Evolutionary conservation across 305 asterid species (phyloP), one percentile per base, ranked within the genome.

Genomic region (Andrographis paniculata): DNA sequence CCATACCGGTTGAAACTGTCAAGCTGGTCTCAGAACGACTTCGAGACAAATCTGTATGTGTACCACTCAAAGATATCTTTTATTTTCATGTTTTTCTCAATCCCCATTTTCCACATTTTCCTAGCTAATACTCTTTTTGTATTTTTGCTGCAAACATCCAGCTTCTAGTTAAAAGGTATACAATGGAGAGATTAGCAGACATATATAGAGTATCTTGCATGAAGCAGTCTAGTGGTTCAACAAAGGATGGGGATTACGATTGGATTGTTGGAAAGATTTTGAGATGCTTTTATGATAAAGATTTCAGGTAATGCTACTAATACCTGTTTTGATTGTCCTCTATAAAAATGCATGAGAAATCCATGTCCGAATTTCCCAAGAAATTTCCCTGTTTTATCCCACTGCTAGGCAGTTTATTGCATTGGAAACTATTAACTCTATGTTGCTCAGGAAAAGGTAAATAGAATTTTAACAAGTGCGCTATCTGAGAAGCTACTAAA

Each of bases 221-320:
- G 70, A 70, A 55, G 49, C 59, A 30, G 62, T 56, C 78, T 38
- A 49, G 56, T 50, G 68, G 62, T 50, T 66, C 76, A 19, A 51
- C 49, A 19, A 63, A 55, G 70, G 56, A 61, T 58, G 76, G 55
- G 35, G 82, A 68, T 36, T 87, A 79, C 74, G 95, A 82, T 63
- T 87, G 97, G 97, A 82, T 92, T 61, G 80, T 81, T 33, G 92
- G 95, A 59, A 87, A 74, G 74, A 70, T 87, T 50, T 72, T 87
- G 65, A 84, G 97, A 71, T 84, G 99, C 65, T 84, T 82, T 63
- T 92, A 92, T 59, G 99, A 92, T 68, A 87, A 92, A 78, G 99
- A 92, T 78, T 87, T 92, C 79, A 82, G 99, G 99, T 84, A 81
- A 57, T 48, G 48, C 35, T 38, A 35, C 53, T 42, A 38, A 41